Evolutionary conservation across 1,284 basidiomycete genomes (phyloP), one percentile per base, ranked within the genome.

Genomic region (Exsudoporus floridanus): DNA sequence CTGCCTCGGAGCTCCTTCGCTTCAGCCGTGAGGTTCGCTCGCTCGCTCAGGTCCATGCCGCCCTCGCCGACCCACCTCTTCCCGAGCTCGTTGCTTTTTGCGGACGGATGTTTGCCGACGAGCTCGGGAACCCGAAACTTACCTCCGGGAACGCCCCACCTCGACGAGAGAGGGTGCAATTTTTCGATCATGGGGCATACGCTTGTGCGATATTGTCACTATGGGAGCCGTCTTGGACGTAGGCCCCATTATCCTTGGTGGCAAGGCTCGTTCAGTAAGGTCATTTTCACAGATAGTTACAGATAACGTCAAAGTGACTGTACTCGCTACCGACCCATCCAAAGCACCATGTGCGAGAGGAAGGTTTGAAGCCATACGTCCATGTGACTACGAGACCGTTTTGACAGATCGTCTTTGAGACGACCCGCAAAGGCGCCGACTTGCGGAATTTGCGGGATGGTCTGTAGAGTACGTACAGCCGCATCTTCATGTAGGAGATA

Each of bases 1-100:
- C 18, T 66, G 60, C 6, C 49, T 67, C 4, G 65, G 62, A 2
- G 58, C 42, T 62, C 27, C n/a, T 33, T 63, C 8, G 27, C 41
- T 12, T 4, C 44, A 9, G n/a, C n/a, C n/a, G n/a, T n/a, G n/a
- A n/a, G n/a, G n/a, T n/a, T n/a, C n/a, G n/a, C n/a, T n/a, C n/a
- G n/a, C n/a, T n/a, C n/a, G n/a, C n/a, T n/a, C n/a, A n/a, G n/a
- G n/a, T n/a, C n/a, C n/a, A n/a, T n/a, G n/a, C n/a, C n/a, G 27
- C 64, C 23, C 60, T 64, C 21, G 9, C 50, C 12, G 60, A 61
- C 7, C 60, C 63, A 1, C 57, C 60, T 3, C 28, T 63, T 12
- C 6, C 50, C 7, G 41, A 50, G 21, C 0, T 2, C 8, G 0
- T 6, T 1, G 27, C 41, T 4, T 0, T 0, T 3, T 4, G 14